These are phyloP conservation scores for Fusarium duplospermum DNA, from an alignment of 2,329 filamentous ascomycete genomes.

Conservation along the genomic window DNA sequence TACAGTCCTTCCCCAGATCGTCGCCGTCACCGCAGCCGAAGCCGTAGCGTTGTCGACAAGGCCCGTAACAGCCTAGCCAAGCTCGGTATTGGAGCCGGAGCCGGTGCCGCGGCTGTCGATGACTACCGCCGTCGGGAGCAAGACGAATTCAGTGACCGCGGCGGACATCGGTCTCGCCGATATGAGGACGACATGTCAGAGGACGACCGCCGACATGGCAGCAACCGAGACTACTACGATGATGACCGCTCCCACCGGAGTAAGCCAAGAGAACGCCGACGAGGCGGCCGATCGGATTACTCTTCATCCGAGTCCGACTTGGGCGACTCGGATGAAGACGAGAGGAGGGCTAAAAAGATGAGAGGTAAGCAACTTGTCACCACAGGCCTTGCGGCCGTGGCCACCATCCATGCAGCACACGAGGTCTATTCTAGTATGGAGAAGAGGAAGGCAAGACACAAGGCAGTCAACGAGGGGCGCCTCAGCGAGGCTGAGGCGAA, in stretches of 20 bases:
- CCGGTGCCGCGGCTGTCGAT: conserved; percentile 52
- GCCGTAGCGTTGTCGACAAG: conserved; percentile 73
- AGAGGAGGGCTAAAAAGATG: conserved; percentile 66
- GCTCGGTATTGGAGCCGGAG: conserved; percentile 67
- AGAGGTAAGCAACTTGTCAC: conserved; percentile 72
- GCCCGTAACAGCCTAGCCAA: conserved; percentile 72
- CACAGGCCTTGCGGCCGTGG: conserved; percentile 66
- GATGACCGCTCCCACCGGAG: conserved; percentile 58
- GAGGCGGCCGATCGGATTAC: conserved; percentile 58
- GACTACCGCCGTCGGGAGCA: conserved; percentile 55
- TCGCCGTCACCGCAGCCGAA: conserved; percentile 62
- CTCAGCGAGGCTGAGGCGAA: conserved; percentile 63
- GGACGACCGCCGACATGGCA: conserved; percentile 56
- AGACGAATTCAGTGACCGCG: conserved; percentile 58
- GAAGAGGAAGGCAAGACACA: conserved; percentile 64
- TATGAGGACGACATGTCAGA: conserved; percentile 61
- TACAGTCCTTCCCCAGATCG: conserved; percentile 59
- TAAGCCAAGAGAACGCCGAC: conserved; percentile 54
- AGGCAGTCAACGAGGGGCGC: conserved; percentile 65
- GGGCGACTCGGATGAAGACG: conserved; percentile 68
- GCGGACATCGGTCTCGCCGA: conserved; percentile 53
- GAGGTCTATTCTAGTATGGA: conserved; percentile 70
- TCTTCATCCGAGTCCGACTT: conserved; percentile 65
- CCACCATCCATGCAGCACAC: conserved; percentile 70
- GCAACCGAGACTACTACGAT: conserved; percentile 58